phyloP scores from a whole-genome alignment of 352 stramenopile species.

The Thalassiosira mediterranea region DNA sequence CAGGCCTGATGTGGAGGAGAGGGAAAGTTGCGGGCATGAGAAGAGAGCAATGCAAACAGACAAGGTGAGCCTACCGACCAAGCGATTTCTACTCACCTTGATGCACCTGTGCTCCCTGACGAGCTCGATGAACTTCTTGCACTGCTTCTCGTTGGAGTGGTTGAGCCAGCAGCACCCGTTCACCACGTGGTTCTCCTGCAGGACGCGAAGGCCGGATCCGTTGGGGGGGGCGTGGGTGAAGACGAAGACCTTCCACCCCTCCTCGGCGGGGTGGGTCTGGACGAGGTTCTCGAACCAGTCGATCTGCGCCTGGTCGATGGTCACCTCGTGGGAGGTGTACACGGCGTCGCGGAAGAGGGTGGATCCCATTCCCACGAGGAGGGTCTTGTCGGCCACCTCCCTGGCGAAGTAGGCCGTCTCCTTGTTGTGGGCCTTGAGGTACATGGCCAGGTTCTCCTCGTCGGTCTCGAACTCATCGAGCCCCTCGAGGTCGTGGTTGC shows the following conservation, averaged over 20 bases:
- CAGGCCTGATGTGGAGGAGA: conserved; percentile 54
- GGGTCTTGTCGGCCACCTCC: conserved; percentile 83
- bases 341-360: conserved; percentile 81
- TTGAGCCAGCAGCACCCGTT: conserved; percentile 89
- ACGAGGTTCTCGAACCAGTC: conserved; percentile 86
- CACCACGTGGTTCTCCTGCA: conserved; percentile 84
- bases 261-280: conserved; percentile 62
- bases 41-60: background rate
- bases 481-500: conserved; percentile 86
- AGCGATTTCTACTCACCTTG: too few relatives aligned
- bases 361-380: conserved; percentile 83
- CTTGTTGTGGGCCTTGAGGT: conserved; percentile 62
- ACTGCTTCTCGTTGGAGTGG: conserved; percentile 79
- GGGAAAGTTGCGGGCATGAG: background rate
- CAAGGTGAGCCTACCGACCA: background rate
- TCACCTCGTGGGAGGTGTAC: conserved; percentile 86
- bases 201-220: conserved; percentile 80
- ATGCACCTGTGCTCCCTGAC: conserved; percentile 82
- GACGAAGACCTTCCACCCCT: conserved; percentile 88
- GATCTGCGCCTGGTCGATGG: conserved; percentile 84
- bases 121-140: conserved; percentile 80
- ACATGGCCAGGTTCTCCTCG: conserved; percentile 81
- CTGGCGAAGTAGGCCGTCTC: conserved; percentile 75
- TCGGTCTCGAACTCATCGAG: conserved; percentile 87
- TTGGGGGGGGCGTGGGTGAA: conserved; percentile 87